Conservation (phyloP, 1,139 yeast genomes). For the Blastobotrys capitulatus region DNA sequence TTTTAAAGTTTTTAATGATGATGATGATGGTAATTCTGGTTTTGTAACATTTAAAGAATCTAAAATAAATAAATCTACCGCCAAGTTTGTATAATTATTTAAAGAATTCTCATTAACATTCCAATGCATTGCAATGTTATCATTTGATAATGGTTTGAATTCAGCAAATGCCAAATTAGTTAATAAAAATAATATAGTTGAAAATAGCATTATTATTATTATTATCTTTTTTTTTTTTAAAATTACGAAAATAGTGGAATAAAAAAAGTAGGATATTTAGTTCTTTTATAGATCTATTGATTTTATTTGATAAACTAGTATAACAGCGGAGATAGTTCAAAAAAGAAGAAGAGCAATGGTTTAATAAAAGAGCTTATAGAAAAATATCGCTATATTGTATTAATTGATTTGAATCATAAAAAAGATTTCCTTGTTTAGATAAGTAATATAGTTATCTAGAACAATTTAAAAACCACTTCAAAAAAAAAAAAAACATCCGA, state of each 20-base stretch:
- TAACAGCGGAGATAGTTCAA: too few relatives aligned
- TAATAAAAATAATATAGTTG: background rate
- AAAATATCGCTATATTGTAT: background rate
- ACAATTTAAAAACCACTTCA: too few relatives aligned
- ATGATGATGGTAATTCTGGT: background rate
- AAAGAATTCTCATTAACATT: background rate
- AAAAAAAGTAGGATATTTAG: too few relatives aligned
- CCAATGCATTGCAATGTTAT: constrained; percentile 1
- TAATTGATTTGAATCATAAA: too few relatives aligned
- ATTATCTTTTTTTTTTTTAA: constrained; percentile 56
- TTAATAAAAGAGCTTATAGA: background rate
- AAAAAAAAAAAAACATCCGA: background rate
- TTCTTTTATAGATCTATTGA: too few relatives aligned
- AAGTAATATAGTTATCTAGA: too few relatives aligned
- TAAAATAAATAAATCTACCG: background rate
- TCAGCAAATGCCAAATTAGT: background rate
- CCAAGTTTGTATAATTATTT: background rate
- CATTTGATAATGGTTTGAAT: background rate
- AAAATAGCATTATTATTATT: background rate
- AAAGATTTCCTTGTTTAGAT: background rate
- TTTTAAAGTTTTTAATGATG: background rate
- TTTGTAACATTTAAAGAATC: background rate
- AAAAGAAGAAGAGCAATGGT: background rate
- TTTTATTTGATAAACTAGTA: too few relatives aligned
- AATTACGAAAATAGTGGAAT: too few relatives aligned